Evolutionary conservation across 345 rosid species (phyloP).

Genomic region (Arabis hirsuta): DNA sequence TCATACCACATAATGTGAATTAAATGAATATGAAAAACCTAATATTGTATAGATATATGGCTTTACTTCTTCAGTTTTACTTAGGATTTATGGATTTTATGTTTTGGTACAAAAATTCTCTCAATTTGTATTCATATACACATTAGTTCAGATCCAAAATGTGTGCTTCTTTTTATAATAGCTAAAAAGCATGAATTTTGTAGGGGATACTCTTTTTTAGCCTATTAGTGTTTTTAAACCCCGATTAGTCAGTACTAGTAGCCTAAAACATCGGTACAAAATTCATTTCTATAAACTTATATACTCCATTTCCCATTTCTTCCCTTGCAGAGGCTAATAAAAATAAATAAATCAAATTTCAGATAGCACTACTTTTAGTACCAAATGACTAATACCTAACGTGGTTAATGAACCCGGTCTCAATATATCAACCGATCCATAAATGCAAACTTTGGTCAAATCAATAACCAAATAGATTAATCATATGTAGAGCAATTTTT

Average conservation of each 20-base stretch:
- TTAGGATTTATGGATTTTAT: slow-evolving; percentile 9
- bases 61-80: background rate
- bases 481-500: background rate
- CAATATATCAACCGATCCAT: slow-evolving; percentile 3
- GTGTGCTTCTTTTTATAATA: background rate
- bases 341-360: background rate
- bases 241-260: background rate
- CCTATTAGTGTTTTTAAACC: background rate
- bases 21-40: slow-evolving; percentile 26
- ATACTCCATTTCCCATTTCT: too few species aligned
- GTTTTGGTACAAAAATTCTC: background rate
- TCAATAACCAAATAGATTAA: background rate
- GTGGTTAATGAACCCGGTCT: slow-evolving; percentile 8
- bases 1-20: slow-evolving; percentile 14
- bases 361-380: background rate
- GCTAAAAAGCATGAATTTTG: background rate
- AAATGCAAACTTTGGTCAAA: slow-evolving; percentile 1
- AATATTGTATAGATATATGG: background rate
- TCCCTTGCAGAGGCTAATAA: background rate
- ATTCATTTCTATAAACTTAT: background rate
- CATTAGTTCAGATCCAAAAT: background rate
- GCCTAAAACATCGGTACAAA: background rate
- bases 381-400: slow-evolving; percentile 5
- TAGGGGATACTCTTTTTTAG: background rate
- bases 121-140: background rate